Evolutionary conservation across 108 stramenopile genomes (phyloP).

Genomic region (Fragilariopsis cylindrus): DNA sequence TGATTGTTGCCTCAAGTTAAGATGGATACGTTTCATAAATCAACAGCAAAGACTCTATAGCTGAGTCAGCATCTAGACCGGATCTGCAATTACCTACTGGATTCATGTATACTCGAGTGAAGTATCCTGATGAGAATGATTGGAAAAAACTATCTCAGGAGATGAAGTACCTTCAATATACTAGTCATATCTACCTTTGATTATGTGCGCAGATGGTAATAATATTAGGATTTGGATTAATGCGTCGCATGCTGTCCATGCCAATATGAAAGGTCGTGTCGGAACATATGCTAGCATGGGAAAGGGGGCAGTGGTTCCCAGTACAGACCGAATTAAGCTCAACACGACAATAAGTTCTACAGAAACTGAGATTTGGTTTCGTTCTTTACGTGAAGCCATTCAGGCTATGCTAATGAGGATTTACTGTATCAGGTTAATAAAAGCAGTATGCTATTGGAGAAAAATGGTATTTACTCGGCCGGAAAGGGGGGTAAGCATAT

Average conservation of each 20-base stretch:
- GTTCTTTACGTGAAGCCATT: no score
- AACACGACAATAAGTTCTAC: conserved; percentile 44
- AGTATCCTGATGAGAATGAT: conserved; percentile 44
- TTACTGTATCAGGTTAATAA: conserved; percentile 52
- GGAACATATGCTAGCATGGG: conserved; percentile 32
- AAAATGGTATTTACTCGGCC: conserved; percentile 43
- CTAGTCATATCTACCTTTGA: conserved; percentile 19
- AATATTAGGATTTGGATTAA: conserved; percentile 26
- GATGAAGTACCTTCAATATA: conserved; percentile 38
- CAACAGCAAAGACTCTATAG: conserved; percentile 30
- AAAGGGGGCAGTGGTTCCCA: conserved; percentile 2
- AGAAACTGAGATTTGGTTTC: conserved; percentile 30
- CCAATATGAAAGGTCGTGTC: conserved; percentile 37
- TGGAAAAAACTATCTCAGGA: conserved; percentile 41
- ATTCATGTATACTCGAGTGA: conserved; percentile 51
- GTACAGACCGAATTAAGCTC: conserved; percentile 39
- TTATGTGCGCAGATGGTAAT: conserved; percentile 14
- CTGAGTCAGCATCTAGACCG: conserved; percentile 34
- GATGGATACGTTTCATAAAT: background rate
- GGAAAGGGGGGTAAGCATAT: conserved; percentile 53
- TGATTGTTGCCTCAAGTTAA: background rate
- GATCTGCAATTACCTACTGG: conserved; percentile 36
- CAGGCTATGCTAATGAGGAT: conserved; percentile 29
- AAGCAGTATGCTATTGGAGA: conserved; percentile 58
- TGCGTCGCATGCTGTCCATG: conserved; percentile 29